Evolutionary conservation across 768 basidiomycete species (phyloP).

Genomic region (Mycena galopus): DNA sequence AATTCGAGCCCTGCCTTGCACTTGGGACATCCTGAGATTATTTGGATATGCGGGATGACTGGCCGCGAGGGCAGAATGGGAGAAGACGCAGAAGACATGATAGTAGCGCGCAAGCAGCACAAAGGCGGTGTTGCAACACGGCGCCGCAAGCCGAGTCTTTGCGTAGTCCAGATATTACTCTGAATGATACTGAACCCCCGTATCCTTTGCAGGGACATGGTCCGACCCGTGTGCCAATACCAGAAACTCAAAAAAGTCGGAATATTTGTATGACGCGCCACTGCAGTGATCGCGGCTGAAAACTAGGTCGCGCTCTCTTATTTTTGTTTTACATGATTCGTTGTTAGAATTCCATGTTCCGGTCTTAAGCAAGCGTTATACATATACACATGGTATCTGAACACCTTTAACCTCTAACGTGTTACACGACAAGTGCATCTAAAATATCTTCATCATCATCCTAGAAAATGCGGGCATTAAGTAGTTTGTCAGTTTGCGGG

Average conservation of each 20-base stretch:
- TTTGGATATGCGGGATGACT: slow-evolving; percentile 73
- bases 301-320: too few species aligned
- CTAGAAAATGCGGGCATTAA: background rate
- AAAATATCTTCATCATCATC: background rate
- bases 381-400: too few species aligned
- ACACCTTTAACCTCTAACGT: too few species aligned
- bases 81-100: slow-evolving; percentile 59
- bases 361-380: too few species aligned
- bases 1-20: slow-evolving; percentile 77
- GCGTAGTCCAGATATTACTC: slow-evolving; percentile 26
- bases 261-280: too few species aligned
- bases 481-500: background rate
- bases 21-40: slow-evolving; percentile 62
- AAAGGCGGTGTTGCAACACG: slow-evolving; percentile 29
- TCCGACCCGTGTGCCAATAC: background rate
- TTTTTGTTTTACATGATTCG: too few species aligned
- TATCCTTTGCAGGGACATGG: background rate
- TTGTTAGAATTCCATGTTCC: too few species aligned
- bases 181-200: background rate
- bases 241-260: too few species aligned
- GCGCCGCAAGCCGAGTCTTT: slow-evolving; percentile 32
- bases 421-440: too few species aligned
- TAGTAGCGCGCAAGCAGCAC: slow-evolving; percentile 37
- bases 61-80: slow-evolving; percentile 74
- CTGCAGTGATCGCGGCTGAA: too few species aligned